Evolutionary conservation across 2,329 filamentous ascomycete genomes (phyloP), one percentile per base, ranked within the genome.

Genomic region (Verticillium albo-atrum): DNA sequence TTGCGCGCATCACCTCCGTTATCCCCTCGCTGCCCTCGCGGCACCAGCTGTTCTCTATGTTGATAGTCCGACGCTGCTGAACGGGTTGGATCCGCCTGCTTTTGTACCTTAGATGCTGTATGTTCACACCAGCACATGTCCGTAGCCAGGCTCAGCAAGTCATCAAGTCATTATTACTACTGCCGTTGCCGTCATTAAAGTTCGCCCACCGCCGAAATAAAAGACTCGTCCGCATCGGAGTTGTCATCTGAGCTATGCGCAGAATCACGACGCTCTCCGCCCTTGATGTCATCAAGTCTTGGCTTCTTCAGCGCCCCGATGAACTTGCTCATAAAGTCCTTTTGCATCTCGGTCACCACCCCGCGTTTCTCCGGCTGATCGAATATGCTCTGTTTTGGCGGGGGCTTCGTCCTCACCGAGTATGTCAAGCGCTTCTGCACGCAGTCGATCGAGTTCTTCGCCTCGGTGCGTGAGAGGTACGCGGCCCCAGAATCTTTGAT

Each of bases 401-500:
- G 81, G 53, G 78, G 80, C 65, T 82, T 83, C 12, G 89, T 90
- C 55, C 92, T 82, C 54, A 94, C 87, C 3, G 85, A 82, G 69
- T 89, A 87, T 54, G 86, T 75, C 15, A 97, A 78, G 58, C 93
- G 85, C 67, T 90, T 86, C 60, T 88, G 82, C n/a, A 97, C 76
- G 60, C 87, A 82, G 67, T 96, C 89, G 42, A 96, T 79, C 12
- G 82, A 81, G 58, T 87, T 86, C 73, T 96, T 97, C 14, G 90
- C 86, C 68, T 96, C 87, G 30, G 90, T 89, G 30, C 90, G 83
- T 17, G 83, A 82, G 60, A 95, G 79, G 66, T 89, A 86, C 25
- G 86, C 86, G 52, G 91, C 89, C 47, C 90, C 91, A 1, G 87
- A 82, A 67, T 92, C 90, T 60, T 88, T 82, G 67, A 96, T 96